A percentile compares a stretch with the other conserved stretches of the same genome.
These are phyloP conservation scores for Gaeumannomyces tritici DNA, from an alignment of 2,329 filamentous ascomycete species.

Conservation along the genomic window DNA sequence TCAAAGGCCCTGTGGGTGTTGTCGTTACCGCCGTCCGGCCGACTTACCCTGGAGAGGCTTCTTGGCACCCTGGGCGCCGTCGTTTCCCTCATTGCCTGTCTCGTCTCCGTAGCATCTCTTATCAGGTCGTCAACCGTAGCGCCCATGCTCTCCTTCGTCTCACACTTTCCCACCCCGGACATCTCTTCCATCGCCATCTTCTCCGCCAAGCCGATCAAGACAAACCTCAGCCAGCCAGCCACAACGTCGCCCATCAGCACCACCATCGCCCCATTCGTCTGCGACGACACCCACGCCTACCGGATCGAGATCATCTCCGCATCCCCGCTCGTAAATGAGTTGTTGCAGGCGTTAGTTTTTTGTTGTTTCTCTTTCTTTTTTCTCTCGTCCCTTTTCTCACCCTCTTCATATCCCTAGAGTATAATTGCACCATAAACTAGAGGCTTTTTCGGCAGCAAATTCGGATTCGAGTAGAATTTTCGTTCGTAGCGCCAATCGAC, in stretches of 20 bases:
- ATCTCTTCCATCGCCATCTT: constrained; percentile 10
- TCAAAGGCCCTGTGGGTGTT: background rate
- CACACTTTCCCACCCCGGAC: constrained; percentile 12
- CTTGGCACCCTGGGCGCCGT: background rate
- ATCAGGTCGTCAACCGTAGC: background rate
- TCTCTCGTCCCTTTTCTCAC: no score
- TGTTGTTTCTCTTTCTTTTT: no score
- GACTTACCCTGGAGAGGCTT: background rate
- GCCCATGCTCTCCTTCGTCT: constrained; percentile 12
- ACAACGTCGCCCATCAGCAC: background rate
- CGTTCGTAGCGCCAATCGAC: no score
- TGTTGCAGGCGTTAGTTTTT: no score
- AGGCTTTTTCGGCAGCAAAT: no score
- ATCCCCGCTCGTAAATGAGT: constrained; percentile 30
- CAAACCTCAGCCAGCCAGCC: background rate
- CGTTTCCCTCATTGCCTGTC: background rate
- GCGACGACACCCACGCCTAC: constrained; percentile 22
- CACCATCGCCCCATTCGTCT: constrained; percentile 13
- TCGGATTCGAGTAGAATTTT: no score
- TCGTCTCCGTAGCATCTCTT: background rate
- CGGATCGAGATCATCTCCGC: constrained; percentile 29
- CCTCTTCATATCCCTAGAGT: no score
- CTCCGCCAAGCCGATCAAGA: constrained; percentile 6
- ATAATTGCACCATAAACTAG: no score
- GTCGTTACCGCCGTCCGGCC: background rate